Evolutionary conservation across 2,329 filamentous ascomycete genomes (phyloP).

Genomic region (Phialocephala subalpina): DNA sequence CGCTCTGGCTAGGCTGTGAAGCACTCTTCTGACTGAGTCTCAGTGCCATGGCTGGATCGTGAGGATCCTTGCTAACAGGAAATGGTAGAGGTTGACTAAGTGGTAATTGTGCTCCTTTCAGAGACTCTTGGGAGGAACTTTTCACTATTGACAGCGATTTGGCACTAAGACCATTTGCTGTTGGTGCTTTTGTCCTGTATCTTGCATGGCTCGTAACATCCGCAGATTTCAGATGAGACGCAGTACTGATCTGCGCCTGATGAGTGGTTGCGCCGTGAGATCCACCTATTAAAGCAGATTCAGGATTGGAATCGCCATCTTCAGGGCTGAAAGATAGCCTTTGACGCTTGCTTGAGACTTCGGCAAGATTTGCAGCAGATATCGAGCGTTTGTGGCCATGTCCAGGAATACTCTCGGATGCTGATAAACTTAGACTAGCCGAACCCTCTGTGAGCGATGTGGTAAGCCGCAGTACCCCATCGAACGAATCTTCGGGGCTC

Average conservation of each 20-base stretch:
- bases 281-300: neutral
- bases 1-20: conserved; percentile 56
- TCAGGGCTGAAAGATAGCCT: conserved; percentile 1
- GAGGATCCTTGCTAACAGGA: conserved; percentile 79
- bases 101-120: conserved; percentile 44
- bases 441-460: neutral
- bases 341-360: conserved; percentile 13
- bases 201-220: neutral
- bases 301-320: neutral
- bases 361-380: neutral
- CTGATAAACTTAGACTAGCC: neutral
- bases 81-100: conserved; percentile 65
- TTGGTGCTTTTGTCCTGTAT: conserved; percentile 1
- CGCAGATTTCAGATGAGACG: neutral
- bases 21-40: conserved; percentile 72
- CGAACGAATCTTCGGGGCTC: neutral
- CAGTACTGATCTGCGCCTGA: neutral
- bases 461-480: neutral
- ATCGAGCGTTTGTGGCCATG: neutral
- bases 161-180: conserved; percentile 11
- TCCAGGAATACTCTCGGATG: neutral
- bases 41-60: conserved; percentile 67
- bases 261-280: neutral
- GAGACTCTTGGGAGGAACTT: conserved; percentile 47
- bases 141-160: neutral